Conservation (phyloP, 1,139 yeast genomes). For the Candida sanyaensis region DNA sequence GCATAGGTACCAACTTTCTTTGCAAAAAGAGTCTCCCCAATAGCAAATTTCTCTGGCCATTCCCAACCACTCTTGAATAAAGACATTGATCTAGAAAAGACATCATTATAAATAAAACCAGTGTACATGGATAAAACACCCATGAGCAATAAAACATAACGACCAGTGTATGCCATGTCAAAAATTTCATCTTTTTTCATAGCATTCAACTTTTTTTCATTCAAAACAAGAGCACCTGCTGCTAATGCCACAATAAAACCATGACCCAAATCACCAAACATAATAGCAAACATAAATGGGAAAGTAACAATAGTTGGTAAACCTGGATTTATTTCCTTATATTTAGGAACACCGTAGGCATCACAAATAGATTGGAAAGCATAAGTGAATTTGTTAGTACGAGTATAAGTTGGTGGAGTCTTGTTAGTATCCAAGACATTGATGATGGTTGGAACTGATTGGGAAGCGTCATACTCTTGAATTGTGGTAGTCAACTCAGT, state of each 20-base stretch:
- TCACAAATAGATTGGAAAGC: constrained; percentile 80
- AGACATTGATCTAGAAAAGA: constrained; percentile 77
- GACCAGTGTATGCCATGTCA: constrained; percentile 79
- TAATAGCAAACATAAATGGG: constrained; percentile 85
- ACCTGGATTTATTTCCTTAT: constrained; percentile 80
- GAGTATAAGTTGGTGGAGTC: constrained; percentile 78
- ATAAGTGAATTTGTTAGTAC: constrained; percentile 72
- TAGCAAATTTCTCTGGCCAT: constrained; percentile 63
- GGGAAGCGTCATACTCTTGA: constrained; percentile 28
- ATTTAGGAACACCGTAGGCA: constrained; percentile 77
- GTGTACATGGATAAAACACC: constrained; percentile 80
- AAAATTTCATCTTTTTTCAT: constrained; percentile 77
- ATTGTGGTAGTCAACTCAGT: constrained; percentile 36
- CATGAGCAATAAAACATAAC: constrained; percentile 74
- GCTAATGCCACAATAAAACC: constrained; percentile 67
- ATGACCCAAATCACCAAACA: constrained; percentile 88
- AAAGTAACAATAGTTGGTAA: constrained; percentile 77
- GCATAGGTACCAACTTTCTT: constrained; percentile 58
- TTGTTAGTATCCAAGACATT: constrained; percentile 65
- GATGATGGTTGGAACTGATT: constrained; percentile 68
- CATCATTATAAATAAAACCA: constrained; percentile 74
- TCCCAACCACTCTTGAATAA: constrained; percentile 73
- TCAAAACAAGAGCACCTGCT: constrained; percentile 58
- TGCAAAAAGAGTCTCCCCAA: constrained; percentile 61
- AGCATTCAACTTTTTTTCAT: constrained; percentile 58